These are phyloP conservation scores for Podosphaera aphanis DNA, from an alignment of 2,329 filamentous ascomycete genomes.

Conservation along the genomic window DNA sequence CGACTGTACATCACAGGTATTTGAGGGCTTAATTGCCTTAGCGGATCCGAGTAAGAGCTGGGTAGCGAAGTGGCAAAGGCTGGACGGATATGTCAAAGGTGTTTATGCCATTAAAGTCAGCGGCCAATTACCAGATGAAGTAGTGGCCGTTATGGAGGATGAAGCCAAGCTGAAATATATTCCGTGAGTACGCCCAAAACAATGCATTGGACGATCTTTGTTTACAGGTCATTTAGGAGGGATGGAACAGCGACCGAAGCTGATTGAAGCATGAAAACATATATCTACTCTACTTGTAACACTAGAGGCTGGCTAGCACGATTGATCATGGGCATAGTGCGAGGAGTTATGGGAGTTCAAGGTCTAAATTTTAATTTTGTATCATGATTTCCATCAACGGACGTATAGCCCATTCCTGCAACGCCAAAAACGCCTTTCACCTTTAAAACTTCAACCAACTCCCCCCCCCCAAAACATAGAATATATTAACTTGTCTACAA, in stretches of 20 bases:
- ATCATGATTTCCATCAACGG: slow-evolving; percentile 5
- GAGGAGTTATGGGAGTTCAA: slow-evolving; percentile 5
- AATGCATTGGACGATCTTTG: background rate
- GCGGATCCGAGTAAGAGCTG: slow-evolving; percentile 66
- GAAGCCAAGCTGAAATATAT: slow-evolving; percentile 42
- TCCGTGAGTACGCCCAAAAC: slow-evolving; percentile 26
- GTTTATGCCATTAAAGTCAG: slow-evolving; percentile 91
- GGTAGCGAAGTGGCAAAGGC: slow-evolving; percentile 89
- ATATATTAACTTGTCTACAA: slow-evolving; percentile 8
- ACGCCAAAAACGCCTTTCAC: slow-evolving; percentile 2
- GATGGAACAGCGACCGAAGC: slow-evolving; percentile 27
- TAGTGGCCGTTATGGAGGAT: slow-evolving; percentile 34
- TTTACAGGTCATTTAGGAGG: slow-evolving; percentile 20
- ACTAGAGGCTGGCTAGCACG: background rate
- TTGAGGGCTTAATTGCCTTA: slow-evolving; percentile 74
- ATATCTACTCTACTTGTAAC: background rate
- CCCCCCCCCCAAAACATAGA: slow-evolving; percentile 4
- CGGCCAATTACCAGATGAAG: slow-evolving; percentile 48
- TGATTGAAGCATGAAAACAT: slow-evolving; percentile 7
- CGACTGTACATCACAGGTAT: slow-evolving; percentile 88
- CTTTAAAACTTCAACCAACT: background rate
- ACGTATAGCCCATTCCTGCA: background rate
- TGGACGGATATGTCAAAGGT: slow-evolving; percentile 70
- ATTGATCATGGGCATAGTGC: slow-evolving; percentile 3
- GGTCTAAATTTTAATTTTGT: slow-evolving; percentile 5